Base-by-base conservation (phyloP, 2,329 filamentous ascomycete genomes). In the Scopulariopsis brevicaulis region DNA sequence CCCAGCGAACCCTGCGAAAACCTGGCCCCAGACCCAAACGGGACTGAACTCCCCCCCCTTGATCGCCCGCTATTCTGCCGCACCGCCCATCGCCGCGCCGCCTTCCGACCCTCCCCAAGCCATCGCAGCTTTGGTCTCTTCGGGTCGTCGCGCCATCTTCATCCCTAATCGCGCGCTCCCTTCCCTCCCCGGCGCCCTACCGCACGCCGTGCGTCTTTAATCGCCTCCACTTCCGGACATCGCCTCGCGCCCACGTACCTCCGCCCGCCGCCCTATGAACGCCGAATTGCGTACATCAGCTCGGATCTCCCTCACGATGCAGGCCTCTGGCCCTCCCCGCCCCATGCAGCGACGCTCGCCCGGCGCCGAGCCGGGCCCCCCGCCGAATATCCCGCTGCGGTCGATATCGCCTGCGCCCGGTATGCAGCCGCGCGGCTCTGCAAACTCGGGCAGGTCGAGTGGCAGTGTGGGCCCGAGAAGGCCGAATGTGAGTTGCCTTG, bases 391-490 rank as follows among this genome's bases (percentile, higher is more conserved):
- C 62, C 77, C 80, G 58, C 69, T 73, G 58, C 77, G 82, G 59
- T 74, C 81, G 54, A 85, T 83, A 66, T 86, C 85, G 56, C 84
- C 86, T 37, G 78, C 73, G 59, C 71, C 74, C 59, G 70, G 77
- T 64, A 74, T 82, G 62, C 84, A 83, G 62, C 75, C 82, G 60
- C 83, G 87, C 60, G 77, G 80, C 34, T 88, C 86, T 10, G 84
- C 82, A 53, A 79, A 83, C 35, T 91, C 87, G 6, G 78, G 73
- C 59, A 83, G 85, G 67, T 62, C 60, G 10, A 59, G 15, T 56
- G 57, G 20, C 35, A 63, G 66, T 53, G 65, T 63, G 50, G 64
- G 75, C 54, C 75, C 76, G 61, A 77, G 80, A 65, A 77, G 76
- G 63, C 72, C 74, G 62, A 83, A 82, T 74, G 84, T 87, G 70